Conservation (phyloP, 1,284 basidiomycete species). For the Microstroma glucosiphilum region DNA sequence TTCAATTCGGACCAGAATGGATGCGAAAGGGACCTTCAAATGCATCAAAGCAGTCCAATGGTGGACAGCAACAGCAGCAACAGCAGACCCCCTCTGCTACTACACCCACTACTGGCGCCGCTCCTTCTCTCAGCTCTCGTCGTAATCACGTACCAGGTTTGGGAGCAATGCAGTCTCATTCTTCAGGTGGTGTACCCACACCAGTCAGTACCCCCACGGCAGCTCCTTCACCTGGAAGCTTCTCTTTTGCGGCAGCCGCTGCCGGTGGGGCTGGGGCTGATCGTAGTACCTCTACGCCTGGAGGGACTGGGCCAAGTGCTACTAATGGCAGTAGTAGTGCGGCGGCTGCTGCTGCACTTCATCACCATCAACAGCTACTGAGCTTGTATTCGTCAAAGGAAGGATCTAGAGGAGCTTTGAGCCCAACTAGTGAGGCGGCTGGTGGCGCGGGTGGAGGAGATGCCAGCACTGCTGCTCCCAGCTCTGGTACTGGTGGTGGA, state of each 20-base stretch:
- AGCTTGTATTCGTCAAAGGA: slow-evolving; percentile 39
- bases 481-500: slow-evolving; percentile 6
- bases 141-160: slow-evolving; percentile 19
- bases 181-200: slow-evolving; percentile 15
- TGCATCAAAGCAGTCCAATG: slow-evolving; percentile 1
- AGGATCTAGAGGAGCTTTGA: slow-evolving; percentile 16
- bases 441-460: slow-evolving; percentile 15
- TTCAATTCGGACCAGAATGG: slow-evolving; percentile 48
- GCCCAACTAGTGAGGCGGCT: slow-evolving; percentile 11
- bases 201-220: slow-evolving; percentile 16
- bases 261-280: slow-evolving; percentile 12
- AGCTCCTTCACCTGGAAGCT: slow-evolving; percentile 31
- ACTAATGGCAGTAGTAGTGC: slow-evolving; percentile 16
- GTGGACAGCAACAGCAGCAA: slow-evolving; percentile 18
- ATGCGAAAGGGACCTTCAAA: slow-evolving; percentile 40
- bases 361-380: slow-evolving; percentile 22
- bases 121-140: slow-evolving; percentile 10
- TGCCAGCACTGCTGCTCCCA: slow-evolving; percentile 7
- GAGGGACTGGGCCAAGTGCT: slow-evolving; percentile 16
- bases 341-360: slow-evolving; percentile 17
- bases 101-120: slow-evolving; percentile 11
- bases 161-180: slow-evolving; percentile 12
- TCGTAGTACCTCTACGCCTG: slow-evolving; percentile 20
- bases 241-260: slow-evolving; percentile 42
- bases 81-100: slow-evolving; percentile 21